Percentiles rank a stretch among this genome's conserved stretches.
Evolutionary conservation across 306 rosid genomes (phyloP).

Genomic region (Trifolium repens): DNA sequence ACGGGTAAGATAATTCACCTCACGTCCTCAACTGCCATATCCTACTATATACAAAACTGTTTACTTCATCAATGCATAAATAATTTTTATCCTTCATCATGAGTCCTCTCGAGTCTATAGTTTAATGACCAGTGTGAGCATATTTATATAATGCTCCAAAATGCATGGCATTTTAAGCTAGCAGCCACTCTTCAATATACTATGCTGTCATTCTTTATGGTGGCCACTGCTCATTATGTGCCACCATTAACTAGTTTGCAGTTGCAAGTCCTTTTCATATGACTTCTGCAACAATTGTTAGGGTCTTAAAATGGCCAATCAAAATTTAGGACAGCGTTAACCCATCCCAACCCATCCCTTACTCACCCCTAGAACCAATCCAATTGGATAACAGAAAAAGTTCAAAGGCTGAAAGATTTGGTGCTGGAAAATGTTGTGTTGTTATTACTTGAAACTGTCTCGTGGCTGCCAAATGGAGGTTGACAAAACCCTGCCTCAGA

Average conservation of each 20-base stretch:
- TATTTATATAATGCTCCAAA: constrained; percentile 21
- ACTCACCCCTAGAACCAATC: not conserved
- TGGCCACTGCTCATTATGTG: not conserved
- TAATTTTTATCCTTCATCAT: constrained; percentile 23
- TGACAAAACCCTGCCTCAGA: not conserved
- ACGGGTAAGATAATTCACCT: constrained; percentile 58
- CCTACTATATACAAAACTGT: not conserved
- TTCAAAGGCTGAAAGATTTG: not conserved
- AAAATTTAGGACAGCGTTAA: too few species aligned
- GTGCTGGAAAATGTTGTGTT: not conserved
- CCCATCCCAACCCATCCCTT: too few species aligned
- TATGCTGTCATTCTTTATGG: not conserved
- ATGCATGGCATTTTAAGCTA: constrained; percentile 12
- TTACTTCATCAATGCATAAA: not conserved
- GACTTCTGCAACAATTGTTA: not conserved
- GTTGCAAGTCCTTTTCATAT: constrained; percentile 6
- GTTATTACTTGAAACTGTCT: not conserved
- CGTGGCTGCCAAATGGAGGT: not conserved
- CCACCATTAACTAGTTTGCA: not conserved
- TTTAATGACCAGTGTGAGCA: not conserved
- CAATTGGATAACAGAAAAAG: not conserved
- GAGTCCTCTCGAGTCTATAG: constrained; percentile 26
- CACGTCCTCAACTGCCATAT: not conserved
- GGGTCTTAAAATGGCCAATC: too few species aligned
- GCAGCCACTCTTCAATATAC: not conserved